Base-by-base conservation (phyloP, 2,329 filamentous ascomycete genomes). In the Volutella citrinella region DNA sequence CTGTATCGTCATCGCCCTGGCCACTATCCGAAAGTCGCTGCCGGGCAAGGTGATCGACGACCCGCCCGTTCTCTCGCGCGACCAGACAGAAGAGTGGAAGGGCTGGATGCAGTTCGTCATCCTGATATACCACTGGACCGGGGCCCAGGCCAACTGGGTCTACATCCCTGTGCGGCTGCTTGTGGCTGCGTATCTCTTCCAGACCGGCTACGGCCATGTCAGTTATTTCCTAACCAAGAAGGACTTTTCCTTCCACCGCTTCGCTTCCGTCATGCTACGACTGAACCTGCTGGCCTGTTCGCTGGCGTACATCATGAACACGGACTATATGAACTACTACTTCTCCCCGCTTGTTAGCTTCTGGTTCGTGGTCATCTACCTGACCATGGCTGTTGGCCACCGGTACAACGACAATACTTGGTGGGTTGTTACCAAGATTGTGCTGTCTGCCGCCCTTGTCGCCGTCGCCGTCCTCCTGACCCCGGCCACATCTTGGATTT, bases 21-120 rank as follows among this genome's bases (percentile, higher is more conserved):
- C 38, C 6, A 38, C 51, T 12, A 38, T 55, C 18, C 42, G 46
- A 13, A 49, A 42, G 39, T 45, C 47, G 2, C 42, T 35, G 23
- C 27, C 43, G 19, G 4, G 27, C 30, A 11, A 8, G 29, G 0
- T 8, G 36, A n/a, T 10, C 32, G n/a, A n/a, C 1, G 30, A 26
- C 32, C 37, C 32, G 38, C 36, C 32, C 35, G 32, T 43, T 40
- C 21, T 57, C 68, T 7, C 45, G 1, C 67, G 77, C 21, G 63
- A 70, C 27, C 75, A 82, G 45, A 75, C 73, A 1, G 70, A 82
- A 30, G 80, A 84, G 53, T 80, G 77, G 69, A 83, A 82, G 59
- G 80, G 80, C 3, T 73, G 76, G 66, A 78, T 82, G 73, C 76
- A 82, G 42, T 63, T 67, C 11, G 55, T 72, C 3, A 59, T 69